A percentile compares a stretch with the other conserved stretches of the same genome.
These are phyloP conservation scores for Exophiala mesophila DNA, from an alignment of 2,329 filamentous ascomycete genomes.

Conservation along the genomic window DNA sequence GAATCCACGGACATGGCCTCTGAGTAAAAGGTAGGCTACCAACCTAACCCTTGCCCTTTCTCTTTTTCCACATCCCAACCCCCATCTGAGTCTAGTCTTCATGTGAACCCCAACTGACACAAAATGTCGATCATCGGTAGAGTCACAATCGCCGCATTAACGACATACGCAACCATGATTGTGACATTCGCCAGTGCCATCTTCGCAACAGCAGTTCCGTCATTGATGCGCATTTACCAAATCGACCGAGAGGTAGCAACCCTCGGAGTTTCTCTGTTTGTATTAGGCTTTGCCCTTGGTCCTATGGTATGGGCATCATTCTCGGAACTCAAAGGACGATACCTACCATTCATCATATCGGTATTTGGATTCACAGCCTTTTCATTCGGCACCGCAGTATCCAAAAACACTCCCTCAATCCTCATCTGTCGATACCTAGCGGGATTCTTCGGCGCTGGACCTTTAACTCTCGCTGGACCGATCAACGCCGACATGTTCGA, in stretches of 20 bases:
- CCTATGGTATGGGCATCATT: slow-evolving; percentile 49
- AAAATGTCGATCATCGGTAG: too few species aligned
- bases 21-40: neutral
- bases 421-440: slow-evolving; percentile 49
- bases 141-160: slow-evolving; percentile 2
- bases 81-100: too few species aligned
- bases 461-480: slow-evolving; percentile 48
- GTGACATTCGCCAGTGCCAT: slow-evolving; percentile 26
- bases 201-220: slow-evolving; percentile 19
- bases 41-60: neutral
- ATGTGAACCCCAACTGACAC: too few species aligned
- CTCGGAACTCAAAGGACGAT: slow-evolving; percentile 46
- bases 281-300: slow-evolving; percentile 44
- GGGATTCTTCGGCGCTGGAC: slow-evolving; percentile 51
- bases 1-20: neutral
- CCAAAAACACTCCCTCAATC: slow-evolving; percentile 49
- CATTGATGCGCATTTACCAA: slow-evolving; percentile 13
- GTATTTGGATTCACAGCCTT: slow-evolving; percentile 49
- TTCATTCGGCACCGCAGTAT: slow-evolving; percentile 43
- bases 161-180: slow-evolving; percentile 22
- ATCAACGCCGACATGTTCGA: slow-evolving; percentile 54
- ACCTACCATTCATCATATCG: slow-evolving; percentile 45
- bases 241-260: slow-evolving; percentile 31
- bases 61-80: neutral
- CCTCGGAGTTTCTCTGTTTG: slow-evolving; percentile 37